Base-by-base conservation (phyloP, 257 asterid genomes). In the Solanum peruvianum region DNA sequence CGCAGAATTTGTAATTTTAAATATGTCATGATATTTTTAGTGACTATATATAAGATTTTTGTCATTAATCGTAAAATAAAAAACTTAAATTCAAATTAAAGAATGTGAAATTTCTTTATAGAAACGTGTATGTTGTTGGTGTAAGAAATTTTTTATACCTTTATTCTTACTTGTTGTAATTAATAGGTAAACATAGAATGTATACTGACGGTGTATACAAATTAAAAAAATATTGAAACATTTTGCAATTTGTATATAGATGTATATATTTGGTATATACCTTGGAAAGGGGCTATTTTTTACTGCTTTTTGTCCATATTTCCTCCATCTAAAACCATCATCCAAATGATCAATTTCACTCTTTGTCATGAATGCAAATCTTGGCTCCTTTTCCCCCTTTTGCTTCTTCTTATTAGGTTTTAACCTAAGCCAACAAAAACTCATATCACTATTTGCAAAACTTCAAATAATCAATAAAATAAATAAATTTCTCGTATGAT, bases 301-400 rank as follows among this genome's bases (percentile, higher is more conserved):
- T 11, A 97, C 98, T n/a, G 98, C 97, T 90, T 97, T 97, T 87
- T 94, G 98, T 85, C 98, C 99, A 89, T 95, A 97, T 91, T 97
- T 97, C 90, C 98, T 93, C 98, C 98, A 97, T 94, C 96, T 92
- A 87, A 86, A 97, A 5, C 99, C 98, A 93, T 97, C 99, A 87
- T 97, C 99, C 92, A 97, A 91, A 86, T 94, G 92, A 92, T 97
- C 98, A 35, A 94, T 89, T 42, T 94, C 97, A 87, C 96, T 95
- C 97, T 97, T 96, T 31, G 99, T 97, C 96, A 93, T 90, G 98
- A 97, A 97, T 88, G 99, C 99, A 92, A 94, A 93, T 93, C 98
- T 93, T 84, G 97, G 92, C 73, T 95, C 96, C 85, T 91, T 97
- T 92, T 91, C 89, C 93, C 92, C 91, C 89, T 95, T 95, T 77